phyloP scores from a whole-genome alignment of 345 rosid genomes.

The Clarkia xantiana region DNA sequence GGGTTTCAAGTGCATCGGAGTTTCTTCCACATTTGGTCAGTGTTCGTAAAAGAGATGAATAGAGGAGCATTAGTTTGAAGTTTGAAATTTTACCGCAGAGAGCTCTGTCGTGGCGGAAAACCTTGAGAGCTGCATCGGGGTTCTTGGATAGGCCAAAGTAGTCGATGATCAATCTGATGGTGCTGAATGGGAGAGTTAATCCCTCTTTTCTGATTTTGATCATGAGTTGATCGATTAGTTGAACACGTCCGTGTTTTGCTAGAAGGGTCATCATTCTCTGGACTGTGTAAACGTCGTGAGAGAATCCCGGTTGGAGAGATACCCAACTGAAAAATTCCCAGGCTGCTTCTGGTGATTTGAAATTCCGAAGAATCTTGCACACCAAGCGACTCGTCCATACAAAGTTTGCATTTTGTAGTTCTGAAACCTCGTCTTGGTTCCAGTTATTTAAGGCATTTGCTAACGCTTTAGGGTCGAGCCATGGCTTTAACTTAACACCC shows the following conservation, averaged over 20 bases:
- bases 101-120: slow-evolving; percentile 39
- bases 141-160: slow-evolving; percentile 75
- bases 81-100: slow-evolving; percentile 42
- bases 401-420: slow-evolving; percentile 50
- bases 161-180: slow-evolving; percentile 58
- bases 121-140: slow-evolving; percentile 74
- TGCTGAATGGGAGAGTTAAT: slow-evolving; percentile 63
- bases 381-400: slow-evolving; percentile 82
- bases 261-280: slow-evolving; percentile 68
- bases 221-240: slow-evolving; percentile 55
- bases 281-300: slow-evolving; percentile 61
- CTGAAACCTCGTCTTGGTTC: slow-evolving; percentile 47
- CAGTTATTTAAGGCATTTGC: slow-evolving; percentile 53
- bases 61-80: slow-evolving; percentile 53
- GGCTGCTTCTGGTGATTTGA: slow-evolving; percentile 54
- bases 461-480: slow-evolving; percentile 84
- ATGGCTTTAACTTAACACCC: slow-evolving; percentile 50
- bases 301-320: slow-evolving; percentile 65
- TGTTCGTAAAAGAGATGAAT: slow-evolving; percentile 64
- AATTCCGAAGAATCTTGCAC: slow-evolving; percentile 66
- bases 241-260: slow-evolving; percentile 55
- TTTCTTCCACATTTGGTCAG: slow-evolving; percentile 64
- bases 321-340: slow-evolving; percentile 96
- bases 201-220: slow-evolving; percentile 49
- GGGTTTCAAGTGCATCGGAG: slow-evolving; percentile 42